These are phyloP conservation scores for Verticillium klebahnii DNA, from an alignment of 2,329 filamentous ascomycete genomes.

Conservation along the genomic window DNA sequence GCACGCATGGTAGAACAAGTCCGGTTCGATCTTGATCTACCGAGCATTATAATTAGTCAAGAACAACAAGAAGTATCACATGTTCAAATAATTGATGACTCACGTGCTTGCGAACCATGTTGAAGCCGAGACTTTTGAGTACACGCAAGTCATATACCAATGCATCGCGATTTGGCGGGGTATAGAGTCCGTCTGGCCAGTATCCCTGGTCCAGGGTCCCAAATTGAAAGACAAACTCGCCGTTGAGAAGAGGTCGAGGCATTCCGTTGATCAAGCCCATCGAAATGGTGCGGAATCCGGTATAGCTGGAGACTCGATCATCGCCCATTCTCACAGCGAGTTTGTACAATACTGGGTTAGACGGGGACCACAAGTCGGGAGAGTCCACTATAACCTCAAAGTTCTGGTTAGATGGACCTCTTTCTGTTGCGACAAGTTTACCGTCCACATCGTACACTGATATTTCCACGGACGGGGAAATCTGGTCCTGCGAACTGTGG, in stretches of 20 bases:
- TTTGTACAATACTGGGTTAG: constrained; percentile 60
- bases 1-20: constrained; percentile 63
- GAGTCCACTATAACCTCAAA: constrained; percentile 52
- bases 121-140: constrained; percentile 63
- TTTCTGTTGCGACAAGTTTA: constrained; percentile 35
- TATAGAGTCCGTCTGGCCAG: constrained; percentile 67
- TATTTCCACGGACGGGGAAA: constrained; percentile 28
- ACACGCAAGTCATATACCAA: constrained; percentile 63
- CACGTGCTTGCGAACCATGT: constrained; percentile 67
- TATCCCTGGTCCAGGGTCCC: constrained; percentile 67
- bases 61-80: neutral
- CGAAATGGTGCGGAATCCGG: constrained; percentile 62
- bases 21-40: constrained; percentile 62
- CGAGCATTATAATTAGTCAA: neutral
- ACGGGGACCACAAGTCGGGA: constrained; percentile 61
- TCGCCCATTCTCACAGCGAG: constrained; percentile 46
- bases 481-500: constrained; percentile 32
- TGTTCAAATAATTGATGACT: constrained; percentile 17
- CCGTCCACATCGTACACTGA: constrained; percentile 30
- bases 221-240: constrained; percentile 63
- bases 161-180: constrained; percentile 60
- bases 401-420: constrained; percentile 39
- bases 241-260: constrained; percentile 60
- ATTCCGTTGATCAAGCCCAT: constrained; percentile 52
- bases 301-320: constrained; percentile 60